Conservation (phyloP, 169 alveolate species). For the Plasmodium ovale region DNA sequence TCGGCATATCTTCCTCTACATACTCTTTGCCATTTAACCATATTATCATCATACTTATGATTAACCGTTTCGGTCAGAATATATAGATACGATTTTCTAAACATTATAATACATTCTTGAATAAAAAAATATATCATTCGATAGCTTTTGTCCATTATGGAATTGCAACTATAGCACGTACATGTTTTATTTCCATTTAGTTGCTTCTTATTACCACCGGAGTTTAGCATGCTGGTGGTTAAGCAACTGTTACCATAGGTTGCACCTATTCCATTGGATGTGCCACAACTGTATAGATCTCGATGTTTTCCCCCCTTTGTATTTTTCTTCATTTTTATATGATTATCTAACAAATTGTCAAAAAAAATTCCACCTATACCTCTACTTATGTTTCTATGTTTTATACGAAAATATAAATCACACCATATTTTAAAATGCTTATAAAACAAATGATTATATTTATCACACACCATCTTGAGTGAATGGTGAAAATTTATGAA, state of each 20-base stretch:
- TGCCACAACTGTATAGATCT: too few species aligned
- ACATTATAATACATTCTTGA: conserved; percentile 64
- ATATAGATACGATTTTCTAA: conserved; percentile 82
- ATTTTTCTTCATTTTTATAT: conserved; percentile 4
- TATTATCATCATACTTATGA: conserved; percentile 82
- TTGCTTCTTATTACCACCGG: background rate
- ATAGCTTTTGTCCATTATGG: conserved; percentile 70
- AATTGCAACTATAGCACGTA: conserved; percentile 64
- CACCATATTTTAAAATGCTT: conserved; percentile 88
- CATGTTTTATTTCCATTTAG: conserved; percentile 1
- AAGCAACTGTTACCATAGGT: background rate
- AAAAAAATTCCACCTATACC: conserved; percentile 94
- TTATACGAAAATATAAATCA: conserved; percentile 88
- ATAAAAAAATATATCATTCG: conserved; percentile 49
- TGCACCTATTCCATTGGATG: background rate
- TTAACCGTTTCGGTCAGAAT: conserved; percentile 83
- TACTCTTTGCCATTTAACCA: conserved; percentile 88
- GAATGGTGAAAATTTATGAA: conserved; percentile 86
- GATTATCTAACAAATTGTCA: conserved; percentile 87
- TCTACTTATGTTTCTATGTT: conserved; percentile 87
- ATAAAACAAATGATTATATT: conserved; percentile 81
- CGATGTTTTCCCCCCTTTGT: conserved; percentile 8
- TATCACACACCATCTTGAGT: conserved; percentile 85
- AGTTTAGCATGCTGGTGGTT: background rate
- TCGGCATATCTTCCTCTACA: conserved; percentile 93